Percentiles rank a stretch among this genome's conserved stretches.
Conservation (phyloP, 1,284 basidiomycete species). For the Boletus subluridellus region DNA sequence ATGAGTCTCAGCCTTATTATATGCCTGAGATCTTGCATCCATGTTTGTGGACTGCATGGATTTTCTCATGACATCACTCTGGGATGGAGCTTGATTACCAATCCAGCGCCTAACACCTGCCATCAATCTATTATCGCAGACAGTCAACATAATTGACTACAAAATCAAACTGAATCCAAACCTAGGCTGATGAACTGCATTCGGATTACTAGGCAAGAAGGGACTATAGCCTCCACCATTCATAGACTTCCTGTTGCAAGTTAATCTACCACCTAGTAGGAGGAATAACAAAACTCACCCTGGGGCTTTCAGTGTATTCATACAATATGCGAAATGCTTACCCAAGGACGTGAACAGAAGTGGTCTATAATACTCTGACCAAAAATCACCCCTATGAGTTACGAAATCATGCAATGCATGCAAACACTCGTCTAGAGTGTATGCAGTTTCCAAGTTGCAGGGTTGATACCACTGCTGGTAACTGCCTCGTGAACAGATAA, state of each 20-base stretch:
- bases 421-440: slow-evolving; percentile 55
- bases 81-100: slow-evolving; percentile 44
- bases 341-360: slow-evolving; percentile 75
- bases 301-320: slow-evolving; percentile 81
- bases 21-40: slow-evolving; percentile 30
- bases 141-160: neutral
- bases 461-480: slow-evolving; percentile 84
- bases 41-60: slow-evolving; percentile 9
- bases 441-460: slow-evolving; percentile 63
- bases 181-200: slow-evolving; percentile 27
- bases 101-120: slow-evolving; percentile 74
- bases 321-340: slow-evolving; percentile 82
- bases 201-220: slow-evolving; percentile 57
- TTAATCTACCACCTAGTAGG: neutral
- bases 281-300: slow-evolving; percentile 47
- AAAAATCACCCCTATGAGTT: slow-evolving; percentile 65
- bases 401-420: slow-evolving; percentile 57
- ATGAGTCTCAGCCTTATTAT: slow-evolving; percentile 33
- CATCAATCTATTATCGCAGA: slow-evolving; percentile 49
- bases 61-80: slow-evolving; percentile 36
- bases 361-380: slow-evolving; percentile 90
- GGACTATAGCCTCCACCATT: slow-evolving; percentile 68
- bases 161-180: slow-evolving; percentile 3
- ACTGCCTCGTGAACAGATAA: slow-evolving; percentile 49
- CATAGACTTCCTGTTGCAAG: slow-evolving; percentile 55